A percentile compares a stretch with the other conserved stretches of the same genome.
These are phyloP conservation scores for Gossypium ekmanianum DNA, from an alignment of 345 rosid genomes.

Conservation along the genomic window DNA sequence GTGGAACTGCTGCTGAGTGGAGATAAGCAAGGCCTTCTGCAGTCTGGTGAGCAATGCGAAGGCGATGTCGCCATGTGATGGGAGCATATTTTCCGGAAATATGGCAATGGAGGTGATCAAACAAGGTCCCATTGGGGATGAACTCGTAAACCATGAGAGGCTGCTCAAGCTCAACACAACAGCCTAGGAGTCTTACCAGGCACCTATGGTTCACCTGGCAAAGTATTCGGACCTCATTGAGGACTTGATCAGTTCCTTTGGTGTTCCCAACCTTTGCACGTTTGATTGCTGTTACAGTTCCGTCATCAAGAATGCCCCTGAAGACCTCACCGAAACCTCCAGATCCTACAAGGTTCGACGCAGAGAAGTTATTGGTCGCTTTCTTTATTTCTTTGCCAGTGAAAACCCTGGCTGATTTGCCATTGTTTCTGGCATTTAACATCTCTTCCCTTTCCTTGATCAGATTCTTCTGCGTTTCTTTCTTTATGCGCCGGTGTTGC, in stretches of 20 bases:
- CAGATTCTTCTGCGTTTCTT: not conserved
- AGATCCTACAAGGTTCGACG: not conserved
- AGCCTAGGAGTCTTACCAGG: not conserved
- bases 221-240: not conserved
- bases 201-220: not conserved
- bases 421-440: not conserved
- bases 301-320: not conserved
- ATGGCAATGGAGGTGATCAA: not conserved
- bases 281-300: not conserved
- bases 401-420: constrained; percentile 1
- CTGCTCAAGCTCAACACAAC: not conserved
- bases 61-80: not conserved
- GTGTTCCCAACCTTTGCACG: constrained; percentile 1
- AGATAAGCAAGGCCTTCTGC: constrained; percentile 1
- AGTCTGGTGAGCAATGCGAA: not conserved
- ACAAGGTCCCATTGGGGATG: not conserved
- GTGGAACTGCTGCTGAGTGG: constrained; percentile 2
- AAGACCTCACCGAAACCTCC: not conserved
- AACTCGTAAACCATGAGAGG: not conserved
- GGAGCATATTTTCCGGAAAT: not conserved
- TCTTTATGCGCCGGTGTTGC: not conserved
- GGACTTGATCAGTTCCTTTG: not conserved
- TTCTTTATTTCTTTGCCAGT: not conserved
- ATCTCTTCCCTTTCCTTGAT: constrained; percentile 4
- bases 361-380: not conserved